These are phyloP conservation scores for Colletotrichum truncatum DNA, from an alignment of 2,329 filamentous ascomycete genomes.

Conservation along the genomic window DNA sequence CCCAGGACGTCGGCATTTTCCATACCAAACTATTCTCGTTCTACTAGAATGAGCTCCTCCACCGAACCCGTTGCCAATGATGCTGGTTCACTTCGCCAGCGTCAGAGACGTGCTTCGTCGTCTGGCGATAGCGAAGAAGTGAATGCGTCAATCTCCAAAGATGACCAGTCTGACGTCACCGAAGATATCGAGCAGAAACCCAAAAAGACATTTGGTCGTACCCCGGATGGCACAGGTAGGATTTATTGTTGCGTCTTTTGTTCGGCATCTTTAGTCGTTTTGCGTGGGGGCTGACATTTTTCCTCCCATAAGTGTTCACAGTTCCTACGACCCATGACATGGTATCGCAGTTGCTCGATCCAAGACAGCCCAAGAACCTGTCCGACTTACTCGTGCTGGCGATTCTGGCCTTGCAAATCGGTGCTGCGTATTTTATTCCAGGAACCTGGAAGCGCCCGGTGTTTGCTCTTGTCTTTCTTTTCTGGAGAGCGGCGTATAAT, in stretches of 20 bases:
- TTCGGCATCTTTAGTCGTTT: not conserved
- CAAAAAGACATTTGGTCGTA: slow-evolving; percentile 89
- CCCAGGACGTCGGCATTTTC: not conserved
- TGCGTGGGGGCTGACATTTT: not conserved
- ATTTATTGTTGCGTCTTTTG: slow-evolving; percentile 31
- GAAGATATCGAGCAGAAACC: slow-evolving; percentile 36
- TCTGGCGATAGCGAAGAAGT: slow-evolving; percentile 9
- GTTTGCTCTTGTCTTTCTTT: slow-evolving; percentile 86
- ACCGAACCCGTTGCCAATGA: slow-evolving; percentile 24
- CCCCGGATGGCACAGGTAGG: slow-evolving; percentile 89
- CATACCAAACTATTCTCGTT: not conserved
- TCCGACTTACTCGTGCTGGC: slow-evolving; percentile 84
- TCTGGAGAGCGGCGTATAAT: slow-evolving; percentile 95
- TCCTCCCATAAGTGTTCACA: slow-evolving; percentile 78
- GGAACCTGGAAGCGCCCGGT: slow-evolving; percentile 74
- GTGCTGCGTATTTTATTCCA: slow-evolving; percentile 79
- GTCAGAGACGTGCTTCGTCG: slow-evolving; percentile 10
- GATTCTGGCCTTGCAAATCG: slow-evolving; percentile 79
- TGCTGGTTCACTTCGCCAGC: slow-evolving; percentile 25
- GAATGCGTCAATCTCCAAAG: not conserved
- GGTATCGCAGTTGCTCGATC: slow-evolving; percentile 96
- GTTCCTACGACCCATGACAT: slow-evolving; percentile 98
- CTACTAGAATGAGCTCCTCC: slow-evolving; percentile 33
- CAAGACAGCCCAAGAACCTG: slow-evolving; percentile 93
- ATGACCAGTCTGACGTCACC: slow-evolving; percentile 2